Evolutionary conservation across 2,329 filamentous ascomycete genomes (phyloP), one percentile per base, ranked within the genome.

Genomic region (Echinosphaeria canescens): DNA sequence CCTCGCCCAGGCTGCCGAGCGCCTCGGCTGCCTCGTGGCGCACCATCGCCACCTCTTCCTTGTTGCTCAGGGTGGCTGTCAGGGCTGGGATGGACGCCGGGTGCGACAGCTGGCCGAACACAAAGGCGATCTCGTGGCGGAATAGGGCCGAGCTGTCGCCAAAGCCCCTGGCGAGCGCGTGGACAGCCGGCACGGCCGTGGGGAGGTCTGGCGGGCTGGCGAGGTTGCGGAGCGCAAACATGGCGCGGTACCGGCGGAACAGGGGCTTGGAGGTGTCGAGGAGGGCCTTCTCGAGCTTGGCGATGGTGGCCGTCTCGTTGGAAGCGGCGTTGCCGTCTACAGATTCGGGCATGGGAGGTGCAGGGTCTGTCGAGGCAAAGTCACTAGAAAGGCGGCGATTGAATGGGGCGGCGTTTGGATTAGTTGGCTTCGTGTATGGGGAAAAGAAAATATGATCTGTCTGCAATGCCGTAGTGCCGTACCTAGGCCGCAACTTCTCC

Each of bases 11-110:
- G 42, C 84, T 91, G 15, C 88, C 88, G 15, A 98, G 66, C 14
- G 88, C 88, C 54, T 98, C 88, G 2, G 90, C 88, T 26, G 88
- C 90, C 53, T 98, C 88, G 44, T 98, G 88, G 30, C 88, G 73
- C 30, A 98, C 88, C 88, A 98, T 98, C 42, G 84, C 82, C 14
- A 69, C 75, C 53, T 98, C 88, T 29, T 78, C 59, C 26, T 65
- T 54, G 46, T 98, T 62, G 40, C 75, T 75, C 31, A 98, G 58
- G 2, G 78, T 71, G 27, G 66, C 68, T 11, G 75, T 75, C 31
- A 98, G 64, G 31, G 80, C 80, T 4, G 88, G 84, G 37, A 98
- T 93, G 2, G 82, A 92, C n/a, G 85, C 85, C 2, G 88, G 88
- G 44, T 98, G 88, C 29, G 78, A 82, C 27, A 98, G 61, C 49